Conservation (phyloP, 345 rosid genomes). For the Eucalyptus tenuipes region DNA sequence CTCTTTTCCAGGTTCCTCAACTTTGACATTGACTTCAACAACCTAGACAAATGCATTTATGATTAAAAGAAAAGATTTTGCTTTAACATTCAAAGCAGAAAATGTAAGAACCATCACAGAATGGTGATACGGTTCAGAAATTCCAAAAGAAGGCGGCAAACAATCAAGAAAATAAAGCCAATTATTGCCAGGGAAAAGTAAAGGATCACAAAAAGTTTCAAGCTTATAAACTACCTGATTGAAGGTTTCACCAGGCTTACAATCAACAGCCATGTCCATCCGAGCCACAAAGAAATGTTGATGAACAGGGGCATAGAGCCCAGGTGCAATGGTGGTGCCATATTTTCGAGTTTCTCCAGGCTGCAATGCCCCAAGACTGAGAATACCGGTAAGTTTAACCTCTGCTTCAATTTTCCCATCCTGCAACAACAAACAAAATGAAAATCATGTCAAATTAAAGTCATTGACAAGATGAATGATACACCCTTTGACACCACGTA, state of each 20-base stretch:
- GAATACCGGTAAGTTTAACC: constrained; percentile 67
- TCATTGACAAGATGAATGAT: background rate
- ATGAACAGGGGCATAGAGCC: constrained; percentile 70
- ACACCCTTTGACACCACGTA: background rate
- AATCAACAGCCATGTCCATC: constrained; percentile 74
- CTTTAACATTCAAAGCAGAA: background rate
- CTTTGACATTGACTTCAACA: constrained; percentile 57
- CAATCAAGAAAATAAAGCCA: background rate
- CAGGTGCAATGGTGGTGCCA: constrained; percentile 73
- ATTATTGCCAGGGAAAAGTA: background rate
- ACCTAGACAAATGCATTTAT: constrained; percentile 15
- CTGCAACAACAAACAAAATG: constrained; percentile 5
- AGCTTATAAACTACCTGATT: constrained; percentile 30
- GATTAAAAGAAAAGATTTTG: background rate
- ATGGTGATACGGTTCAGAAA: background rate
- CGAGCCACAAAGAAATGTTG: constrained; percentile 78
- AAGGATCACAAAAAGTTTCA: background rate
- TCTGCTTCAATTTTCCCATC: constrained; percentile 78
- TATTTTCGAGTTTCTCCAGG: constrained; percentile 64
- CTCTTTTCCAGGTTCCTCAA: constrained; percentile 56
- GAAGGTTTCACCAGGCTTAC: constrained; percentile 58
- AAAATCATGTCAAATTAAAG: background rate
- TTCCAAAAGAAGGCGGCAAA: background rate
- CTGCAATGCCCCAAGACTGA: constrained; percentile 65
- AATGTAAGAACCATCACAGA: background rate